Conservation (phyloP, 179 eudicot genomes). For the Patellifolia procumbens region DNA sequence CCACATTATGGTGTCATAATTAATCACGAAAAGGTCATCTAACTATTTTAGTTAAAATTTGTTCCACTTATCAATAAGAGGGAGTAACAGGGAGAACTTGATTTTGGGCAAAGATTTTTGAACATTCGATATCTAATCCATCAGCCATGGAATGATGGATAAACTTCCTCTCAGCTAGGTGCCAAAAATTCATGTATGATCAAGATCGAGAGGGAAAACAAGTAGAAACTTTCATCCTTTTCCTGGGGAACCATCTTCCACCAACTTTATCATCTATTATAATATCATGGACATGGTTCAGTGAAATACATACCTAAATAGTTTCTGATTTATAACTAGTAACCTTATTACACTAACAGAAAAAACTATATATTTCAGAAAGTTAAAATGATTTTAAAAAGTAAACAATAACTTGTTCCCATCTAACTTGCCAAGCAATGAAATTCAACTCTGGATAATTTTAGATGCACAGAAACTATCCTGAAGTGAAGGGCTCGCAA, state of each 20-base stretch:
- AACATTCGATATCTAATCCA: too few species aligned
- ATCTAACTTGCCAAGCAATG: conserved; percentile 1
- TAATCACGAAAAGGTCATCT: neutral
- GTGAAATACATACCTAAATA: neutral
- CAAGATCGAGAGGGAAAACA: neutral
- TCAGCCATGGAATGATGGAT: too few species aligned
- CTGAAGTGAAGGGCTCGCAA: conserved; percentile 20
- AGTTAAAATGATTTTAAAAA: neutral
- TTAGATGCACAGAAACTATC: conserved; percentile 32
- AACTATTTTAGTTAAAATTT: neutral
- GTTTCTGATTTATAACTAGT: neutral
- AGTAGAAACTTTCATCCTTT: neutral
- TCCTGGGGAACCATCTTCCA: neutral
- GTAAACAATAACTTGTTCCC: too few species aligned
- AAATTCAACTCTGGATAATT: conserved; percentile 5
- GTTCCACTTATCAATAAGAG: too few species aligned
- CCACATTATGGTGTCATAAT: neutral
- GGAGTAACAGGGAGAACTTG: too few species aligned
- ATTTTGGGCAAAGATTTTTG: too few species aligned
- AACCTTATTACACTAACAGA: neutral
- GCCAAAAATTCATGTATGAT: neutral
- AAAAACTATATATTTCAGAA: neutral
- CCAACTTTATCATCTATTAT: neutral
- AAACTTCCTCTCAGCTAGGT: neutral
- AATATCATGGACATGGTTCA: neutral